Evolutionary conservation across 805 yeast species (phyloP).

Genomic region (Saccharomycopsis olivae): DNA sequence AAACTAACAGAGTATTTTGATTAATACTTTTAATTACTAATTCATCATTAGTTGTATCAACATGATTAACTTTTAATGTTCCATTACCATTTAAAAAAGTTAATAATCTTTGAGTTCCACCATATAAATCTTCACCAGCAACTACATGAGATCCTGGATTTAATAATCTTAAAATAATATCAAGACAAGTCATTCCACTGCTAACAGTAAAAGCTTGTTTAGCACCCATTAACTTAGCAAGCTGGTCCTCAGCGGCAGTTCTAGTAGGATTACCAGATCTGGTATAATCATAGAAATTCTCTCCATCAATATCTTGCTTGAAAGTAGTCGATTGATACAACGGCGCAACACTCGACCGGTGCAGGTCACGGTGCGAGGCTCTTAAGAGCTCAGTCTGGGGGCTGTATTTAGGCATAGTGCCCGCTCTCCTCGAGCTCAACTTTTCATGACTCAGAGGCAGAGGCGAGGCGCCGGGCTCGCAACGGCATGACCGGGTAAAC

Average conservation of each 20-base stretch:
- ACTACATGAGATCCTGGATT: constrained; percentile 80
- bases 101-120: constrained; percentile 83
- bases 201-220: constrained; percentile 69
- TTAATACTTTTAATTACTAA: constrained; percentile 47
- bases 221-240: constrained; percentile 69
- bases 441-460: no score
- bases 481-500: no score
- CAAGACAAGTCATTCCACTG: constrained; percentile 89
- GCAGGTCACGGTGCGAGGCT: constrained; percentile 52
- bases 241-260: constrained; percentile 63
- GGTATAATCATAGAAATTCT: constrained; percentile 73
- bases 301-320: constrained; percentile 72
- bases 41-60: constrained; percentile 69
- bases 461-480: no score
- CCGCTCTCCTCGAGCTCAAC: no score
- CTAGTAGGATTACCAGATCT: constrained; percentile 94
- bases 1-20: constrained; percentile 58
- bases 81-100: constrained; percentile 58
- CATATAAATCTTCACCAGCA: constrained; percentile 92
- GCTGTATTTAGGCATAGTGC: constrained; percentile 29
- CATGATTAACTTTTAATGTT: constrained; percentile 57
- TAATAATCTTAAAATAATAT: constrained; percentile 67
- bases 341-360: constrained; percentile 78
- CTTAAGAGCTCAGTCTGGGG: constrained; percentile 65
- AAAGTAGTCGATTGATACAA: constrained; percentile 92